Evolutionary conservation across 306 rosid genomes (phyloP), one percentile per base, ranked within the genome.

Genomic region (Dryas octopetala): DNA sequence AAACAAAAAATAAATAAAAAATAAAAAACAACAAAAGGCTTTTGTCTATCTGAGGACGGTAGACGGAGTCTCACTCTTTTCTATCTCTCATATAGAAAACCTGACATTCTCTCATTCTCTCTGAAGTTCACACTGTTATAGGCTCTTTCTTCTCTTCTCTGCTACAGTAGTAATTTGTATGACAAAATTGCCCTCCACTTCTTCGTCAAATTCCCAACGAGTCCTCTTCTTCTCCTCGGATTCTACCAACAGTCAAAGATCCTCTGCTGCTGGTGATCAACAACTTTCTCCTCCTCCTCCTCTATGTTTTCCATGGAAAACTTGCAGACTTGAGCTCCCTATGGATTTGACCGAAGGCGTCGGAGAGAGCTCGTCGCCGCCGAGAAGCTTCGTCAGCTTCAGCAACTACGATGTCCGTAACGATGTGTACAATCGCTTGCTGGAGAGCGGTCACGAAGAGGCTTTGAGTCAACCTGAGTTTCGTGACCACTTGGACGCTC

Each of bases 291-390:
- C 12, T 47, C 44, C 59, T 12, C 44, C 62, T 61, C 13, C 49
- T 64, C 74, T n/a, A 64, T 72, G 23, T 62, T 64, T 74, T 75
- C 77, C 77, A 72, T 78, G 82, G 77, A 53, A 63, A 53, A 40
- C 81, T 59, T 14, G 59, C 40, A 64, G 75, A 73, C 16, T 28
- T 53, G 62, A 54, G n/a, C 40, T 23, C 26, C 73, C 19, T 2
- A 89, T 92, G 97, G 99, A 96, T 90, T 96, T 92, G 53, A 76
- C 84, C 26, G 99, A 96, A 80, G 99, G 99, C 28, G 91, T 96
- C 1, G 99, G 99, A 64, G 99, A 96, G 86, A 96, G 99, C 78
- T 90, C 91, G 54, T 96, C 99, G 76, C 99, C 99, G 41, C 96
- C 97, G 28, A 82, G 92, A 46, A 83, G 84, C 82, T 92, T 90